Evolutionary conservation across 202 grass and related monocot genomes (phyloP).

Genomic region (Saccharum hybrid): DNA sequence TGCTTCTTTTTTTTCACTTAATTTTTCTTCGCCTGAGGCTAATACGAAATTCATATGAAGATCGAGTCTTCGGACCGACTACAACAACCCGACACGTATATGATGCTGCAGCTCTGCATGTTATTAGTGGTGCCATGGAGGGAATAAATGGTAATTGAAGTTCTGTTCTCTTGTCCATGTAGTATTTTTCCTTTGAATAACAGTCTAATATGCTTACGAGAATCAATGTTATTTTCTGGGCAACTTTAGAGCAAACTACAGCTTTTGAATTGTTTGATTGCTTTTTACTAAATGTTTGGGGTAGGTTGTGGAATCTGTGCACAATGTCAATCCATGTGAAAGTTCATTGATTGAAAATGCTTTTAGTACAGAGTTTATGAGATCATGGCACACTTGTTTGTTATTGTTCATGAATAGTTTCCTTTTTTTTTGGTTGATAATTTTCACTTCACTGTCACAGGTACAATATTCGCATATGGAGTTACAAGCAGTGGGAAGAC

Average conservation of each 20-base stretch:
- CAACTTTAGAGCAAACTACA: not conserved
- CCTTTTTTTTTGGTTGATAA: not conserved
- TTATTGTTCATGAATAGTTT: constrained; percentile 7
- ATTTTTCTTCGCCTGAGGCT: constrained; percentile 1
- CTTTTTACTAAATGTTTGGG: constrained; percentile 3
- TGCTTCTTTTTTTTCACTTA: not conserved
- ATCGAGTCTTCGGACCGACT: constrained; percentile 82
- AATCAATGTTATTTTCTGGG: constrained; percentile 4
- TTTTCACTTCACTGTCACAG: constrained; percentile 44
- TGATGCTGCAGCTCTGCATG: constrained; percentile 77
- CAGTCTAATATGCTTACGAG: not conserved
- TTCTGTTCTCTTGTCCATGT: constrained; percentile 33
- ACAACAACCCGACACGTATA: constrained; percentile 81
- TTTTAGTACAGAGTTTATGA: not conserved
- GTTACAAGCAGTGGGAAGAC: constrained; percentile 96
- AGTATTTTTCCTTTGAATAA: not conserved
- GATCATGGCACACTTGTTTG: not conserved
- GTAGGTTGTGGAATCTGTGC: not conserved
- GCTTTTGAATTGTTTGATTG: not conserved
- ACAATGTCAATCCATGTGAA: constrained; percentile 2
- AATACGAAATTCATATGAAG: constrained; percentile 45
- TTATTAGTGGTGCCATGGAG: constrained; percentile 75
- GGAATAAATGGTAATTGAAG: constrained; percentile 83
- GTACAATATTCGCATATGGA: constrained; percentile 94
- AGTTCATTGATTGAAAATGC: not conserved